A percentile compares a stretch with the other conserved stretches of the same genome.
phyloP scores from a whole-genome alignment of 805 yeast genomes.

The Brettanomyces sp. region DNA sequence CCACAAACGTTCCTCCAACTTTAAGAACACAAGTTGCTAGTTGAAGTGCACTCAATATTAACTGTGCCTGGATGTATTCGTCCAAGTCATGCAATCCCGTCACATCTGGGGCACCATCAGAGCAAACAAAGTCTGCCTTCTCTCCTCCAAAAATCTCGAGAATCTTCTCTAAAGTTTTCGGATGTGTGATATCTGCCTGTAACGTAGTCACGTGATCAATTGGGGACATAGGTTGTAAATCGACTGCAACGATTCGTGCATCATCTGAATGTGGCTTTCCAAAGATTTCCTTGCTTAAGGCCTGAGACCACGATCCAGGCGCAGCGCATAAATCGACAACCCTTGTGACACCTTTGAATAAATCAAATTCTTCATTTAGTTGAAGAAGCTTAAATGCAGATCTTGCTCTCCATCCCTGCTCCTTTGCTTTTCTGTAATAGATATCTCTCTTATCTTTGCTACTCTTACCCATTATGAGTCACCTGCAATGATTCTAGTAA shows the following conservation, averaged over 20 bases:
- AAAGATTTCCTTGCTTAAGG: slow-evolving; percentile 62
- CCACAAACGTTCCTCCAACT: slow-evolving; percentile 90
- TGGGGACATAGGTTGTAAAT: slow-evolving; percentile 95
- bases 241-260: slow-evolving; percentile 81
- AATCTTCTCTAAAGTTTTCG: slow-evolving; percentile 71
- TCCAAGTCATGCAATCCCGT: slow-evolving; percentile 95
- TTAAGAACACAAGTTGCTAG: slow-evolving; percentile 81
- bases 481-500: no score
- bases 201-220: slow-evolving; percentile 82
- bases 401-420: slow-evolving; percentile 95
- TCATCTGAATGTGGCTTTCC: slow-evolving; percentile 20
- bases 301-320: slow-evolving; percentile 98
- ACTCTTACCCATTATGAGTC: slow-evolving; percentile 72
- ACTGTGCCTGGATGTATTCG: slow-evolving; percentile 93
- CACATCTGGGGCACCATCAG: slow-evolving; percentile 99
- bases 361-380: slow-evolving; percentile 80
- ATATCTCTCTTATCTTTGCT: slow-evolving; percentile 92
- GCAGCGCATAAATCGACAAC: slow-evolving; percentile 98
- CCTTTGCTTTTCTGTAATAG: slow-evolving; percentile 90
- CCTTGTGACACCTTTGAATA: slow-evolving; percentile 61
- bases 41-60: slow-evolving; percentile 84
- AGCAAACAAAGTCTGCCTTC: slow-evolving; percentile 89
- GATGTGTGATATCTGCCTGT: slow-evolving; percentile 97
- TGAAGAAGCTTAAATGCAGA: slow-evolving; percentile 93
- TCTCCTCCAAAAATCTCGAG: slow-evolving; percentile 80